These are phyloP conservation scores for Mycena latifolia DNA, from an alignment of 768 basidiomycete genomes.

Conservation along the genomic window DNA sequence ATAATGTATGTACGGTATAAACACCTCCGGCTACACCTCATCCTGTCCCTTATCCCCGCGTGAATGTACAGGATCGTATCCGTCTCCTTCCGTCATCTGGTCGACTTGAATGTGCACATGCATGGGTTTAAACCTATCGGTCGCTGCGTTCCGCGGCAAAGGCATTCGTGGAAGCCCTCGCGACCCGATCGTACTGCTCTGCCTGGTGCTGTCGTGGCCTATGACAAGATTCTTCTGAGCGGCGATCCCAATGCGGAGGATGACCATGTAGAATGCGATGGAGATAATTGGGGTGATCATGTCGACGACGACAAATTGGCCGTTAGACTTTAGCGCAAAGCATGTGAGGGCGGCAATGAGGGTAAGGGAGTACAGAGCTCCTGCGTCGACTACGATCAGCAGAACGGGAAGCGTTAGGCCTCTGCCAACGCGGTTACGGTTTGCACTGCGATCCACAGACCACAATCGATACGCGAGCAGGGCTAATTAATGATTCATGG, in stretches of 20 bases:
- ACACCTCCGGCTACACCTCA: too few species aligned
- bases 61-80: too few species aligned
- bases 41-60: too few species aligned
- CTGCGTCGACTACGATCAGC: constrained; percentile 51
- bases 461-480: constrained; percentile 23
- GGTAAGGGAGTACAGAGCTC: constrained; percentile 50
- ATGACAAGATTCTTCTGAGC: constrained; percentile 2
- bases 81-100: constrained; percentile 11
- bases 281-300: constrained; percentile 55
- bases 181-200: too few species aligned
- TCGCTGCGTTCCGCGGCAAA: not conserved
- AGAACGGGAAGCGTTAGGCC: constrained; percentile 42
- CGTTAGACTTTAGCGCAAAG: constrained; percentile 43
- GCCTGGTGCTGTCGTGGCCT: not conserved
- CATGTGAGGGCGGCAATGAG: constrained; percentile 47
- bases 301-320: constrained; percentile 50
- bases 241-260: constrained; percentile 49
- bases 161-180: constrained; percentile 1
- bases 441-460: constrained; percentile 36
- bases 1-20: too few species aligned
- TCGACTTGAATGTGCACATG: constrained; percentile 26
- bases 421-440: constrained; percentile 39
- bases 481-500: not conserved
- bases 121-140: constrained; percentile 6
- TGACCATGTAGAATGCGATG: constrained; percentile 59